These are phyloP conservation scores for Vaccinium corymbosum DNA, from an alignment of 148 eudicot species.

Conservation along the genomic window DNA sequence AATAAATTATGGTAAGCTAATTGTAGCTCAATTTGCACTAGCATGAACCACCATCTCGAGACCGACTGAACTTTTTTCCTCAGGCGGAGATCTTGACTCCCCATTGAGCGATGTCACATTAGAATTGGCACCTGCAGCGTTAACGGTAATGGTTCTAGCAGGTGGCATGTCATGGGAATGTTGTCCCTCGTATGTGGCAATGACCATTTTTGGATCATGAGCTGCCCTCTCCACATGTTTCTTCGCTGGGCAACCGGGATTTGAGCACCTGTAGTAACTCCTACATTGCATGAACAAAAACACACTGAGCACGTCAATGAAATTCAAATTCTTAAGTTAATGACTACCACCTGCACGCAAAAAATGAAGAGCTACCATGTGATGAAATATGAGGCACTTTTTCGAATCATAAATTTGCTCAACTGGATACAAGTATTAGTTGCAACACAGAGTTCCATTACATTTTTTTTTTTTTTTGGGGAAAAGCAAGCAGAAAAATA, in stretches of 20 bases:
- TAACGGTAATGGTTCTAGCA: conserved; percentile 51
- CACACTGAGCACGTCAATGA: not conserved
- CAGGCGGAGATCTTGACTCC: conserved; percentile 35
- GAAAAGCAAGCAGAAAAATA: no score
- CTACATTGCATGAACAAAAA: conserved; percentile 34
- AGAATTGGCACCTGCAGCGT: conserved; percentile 29
- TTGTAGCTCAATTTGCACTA: conserved; percentile 26
- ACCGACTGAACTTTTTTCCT: conserved; percentile 28
- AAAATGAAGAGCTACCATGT: not conserved
- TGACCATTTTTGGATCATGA: conserved; percentile 58
- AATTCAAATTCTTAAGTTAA: not conserved
- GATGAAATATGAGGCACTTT: not conserved
- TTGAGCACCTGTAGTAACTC: conserved; percentile 94
- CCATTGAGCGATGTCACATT: conserved; percentile 28
- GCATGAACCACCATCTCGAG: conserved; percentile 34
- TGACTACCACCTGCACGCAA: not conserved
- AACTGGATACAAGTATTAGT: not conserved
- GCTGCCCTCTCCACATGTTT: conserved; percentile 88
- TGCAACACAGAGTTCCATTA: not conserved
- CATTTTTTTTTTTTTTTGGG: no score
- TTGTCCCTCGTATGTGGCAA: conserved; percentile 78
- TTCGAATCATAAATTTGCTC: not conserved
- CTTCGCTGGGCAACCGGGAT: conserved; percentile 72
- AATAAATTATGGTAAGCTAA: conserved; percentile 18
- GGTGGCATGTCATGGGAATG: conserved; percentile 65